phyloP scores from a whole-genome alignment of 1,284 basidiomycete species.

The Trametes polyzona region DNA sequence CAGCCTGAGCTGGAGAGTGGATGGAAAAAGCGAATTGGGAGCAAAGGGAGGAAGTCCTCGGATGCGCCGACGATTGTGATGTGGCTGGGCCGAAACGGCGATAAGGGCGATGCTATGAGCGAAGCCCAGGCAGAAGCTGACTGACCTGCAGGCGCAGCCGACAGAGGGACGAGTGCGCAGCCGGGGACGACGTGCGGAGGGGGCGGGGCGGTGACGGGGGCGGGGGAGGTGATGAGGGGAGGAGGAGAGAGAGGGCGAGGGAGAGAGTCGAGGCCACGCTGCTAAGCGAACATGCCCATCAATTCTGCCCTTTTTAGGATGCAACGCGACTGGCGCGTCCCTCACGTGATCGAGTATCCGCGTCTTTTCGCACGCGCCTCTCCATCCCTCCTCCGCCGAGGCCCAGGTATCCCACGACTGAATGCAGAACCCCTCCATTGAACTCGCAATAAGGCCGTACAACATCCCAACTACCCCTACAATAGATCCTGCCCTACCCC shows the following conservation, averaged over 20 bases:
- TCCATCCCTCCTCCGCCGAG: not conserved
- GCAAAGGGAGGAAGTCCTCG: not conserved
- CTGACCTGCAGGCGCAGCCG: slow-evolving; percentile 1
- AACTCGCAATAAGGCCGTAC: not conserved
- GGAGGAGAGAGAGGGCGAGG: slow-evolving; percentile 10
- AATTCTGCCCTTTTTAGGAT: slow-evolving; percentile 24
- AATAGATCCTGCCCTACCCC: not conserved
- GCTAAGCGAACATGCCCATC: slow-evolving; percentile 25
- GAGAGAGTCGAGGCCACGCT: slow-evolving; percentile 4
- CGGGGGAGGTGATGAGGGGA: slow-evolving; percentile 5
- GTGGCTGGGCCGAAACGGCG: not conserved
- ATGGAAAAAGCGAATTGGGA: not conserved
- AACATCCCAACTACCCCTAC: not conserved
- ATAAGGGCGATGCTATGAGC: slow-evolving; percentile 5
- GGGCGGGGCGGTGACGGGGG: slow-evolving; percentile 14
- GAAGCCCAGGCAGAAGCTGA: not conserved
- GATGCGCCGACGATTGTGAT: slow-evolving; percentile 8
- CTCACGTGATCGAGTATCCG: slow-evolving; percentile 31
- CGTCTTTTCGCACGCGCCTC: slow-evolving; percentile 21
- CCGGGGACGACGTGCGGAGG: slow-evolving; percentile 14
- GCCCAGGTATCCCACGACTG: slow-evolving; percentile 7
- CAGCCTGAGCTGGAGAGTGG: not conserved
- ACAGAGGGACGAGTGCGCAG: not conserved
- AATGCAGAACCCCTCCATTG: slow-evolving; percentile 9
- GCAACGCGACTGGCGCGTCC: slow-evolving; percentile 28